Evolutionary conservation across 2,329 filamentous ascomycete species (phyloP).

Genomic region (Trichoderma lentiforme): DNA sequence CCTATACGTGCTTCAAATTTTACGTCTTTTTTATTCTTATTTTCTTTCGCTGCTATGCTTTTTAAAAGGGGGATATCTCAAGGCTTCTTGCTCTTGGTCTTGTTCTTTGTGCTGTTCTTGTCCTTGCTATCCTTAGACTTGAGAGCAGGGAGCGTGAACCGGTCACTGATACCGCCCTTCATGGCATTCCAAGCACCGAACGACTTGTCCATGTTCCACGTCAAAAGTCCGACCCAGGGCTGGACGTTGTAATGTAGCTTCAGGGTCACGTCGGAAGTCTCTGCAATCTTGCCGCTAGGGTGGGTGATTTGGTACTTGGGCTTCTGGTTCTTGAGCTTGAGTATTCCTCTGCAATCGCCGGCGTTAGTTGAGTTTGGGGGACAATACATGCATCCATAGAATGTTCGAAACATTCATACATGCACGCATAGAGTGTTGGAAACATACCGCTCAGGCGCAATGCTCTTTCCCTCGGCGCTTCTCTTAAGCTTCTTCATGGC

Average conservation of each 20-base stretch:
- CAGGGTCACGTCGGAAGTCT: slow-evolving; percentile 69
- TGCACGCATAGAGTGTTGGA: neutral
- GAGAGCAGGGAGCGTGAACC: slow-evolving; percentile 62
- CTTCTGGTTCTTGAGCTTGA: slow-evolving; percentile 78
- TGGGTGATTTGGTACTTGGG: slow-evolving; percentile 98
- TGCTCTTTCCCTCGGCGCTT: slow-evolving; percentile 56
- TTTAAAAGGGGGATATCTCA: neutral
- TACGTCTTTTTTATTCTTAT: neutral
- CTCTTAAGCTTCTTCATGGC: slow-evolving; percentile 60
- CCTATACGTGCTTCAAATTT: neutral
- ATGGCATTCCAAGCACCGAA: slow-evolving; percentile 63
- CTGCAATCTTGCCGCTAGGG: slow-evolving; percentile 73
- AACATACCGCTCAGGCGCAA: slow-evolving; percentile 55
- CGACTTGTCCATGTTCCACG: slow-evolving; percentile 67
- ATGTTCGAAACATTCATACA: slow-evolving; percentile 22
- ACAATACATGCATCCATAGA: neutral
- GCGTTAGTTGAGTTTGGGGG: neutral
- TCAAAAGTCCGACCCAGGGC: slow-evolving; percentile 87
- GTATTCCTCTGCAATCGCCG: slow-evolving; percentile 54
- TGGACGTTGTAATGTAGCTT: slow-evolving; percentile 94
- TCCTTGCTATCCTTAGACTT: slow-evolving; percentile 52
- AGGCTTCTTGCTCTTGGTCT: slow-evolving; percentile 13
- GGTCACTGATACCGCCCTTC: slow-evolving; percentile 60
- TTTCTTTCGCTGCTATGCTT: neutral
- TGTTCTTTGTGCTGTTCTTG: slow-evolving; percentile 16